Base-by-base conservation (phyloP, 306 rosid species). In the Medicago lupulina region DNA sequence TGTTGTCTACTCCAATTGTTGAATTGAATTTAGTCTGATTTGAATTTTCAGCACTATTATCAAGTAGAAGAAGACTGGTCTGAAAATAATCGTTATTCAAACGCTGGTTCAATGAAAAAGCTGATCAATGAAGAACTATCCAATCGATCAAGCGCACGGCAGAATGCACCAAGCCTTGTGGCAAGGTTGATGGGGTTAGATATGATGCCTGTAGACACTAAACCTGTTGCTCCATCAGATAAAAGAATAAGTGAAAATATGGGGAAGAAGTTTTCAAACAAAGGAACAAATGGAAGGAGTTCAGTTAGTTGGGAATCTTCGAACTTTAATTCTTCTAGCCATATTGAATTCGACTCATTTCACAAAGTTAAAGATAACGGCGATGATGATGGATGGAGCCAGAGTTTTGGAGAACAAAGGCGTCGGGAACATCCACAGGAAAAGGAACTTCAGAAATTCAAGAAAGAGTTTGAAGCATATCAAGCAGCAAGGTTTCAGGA, bases 131-230 rank as follows among this genome's bases (percentile, higher is more conserved):
- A 86, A 79, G 99, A 96, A 83, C 84, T 90, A 54, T 89, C 96
- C 62, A 86, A 85, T 64, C 80, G 59, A 72, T 67, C 97, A 54
- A 89, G 80, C 54, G 61, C 86, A 59, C 89, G 82, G 72, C 86
- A 82, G 59, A 87, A 85, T 83, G 89, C 87, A 25, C 98, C 98
- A 62, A 96, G 88, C 84, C 83, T 96, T 79, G 99, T 96, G 77
- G 99, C 99, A 50, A 89, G 98, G 80, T 90, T 96, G 84, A 96
- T 96, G 99, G 99, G 99, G 54, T 81, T 96, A 85, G 99, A 92
- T 78, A 76, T 64, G 80, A 72, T 86, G 84, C 90, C 97, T 41
- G 70, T 34, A 51, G 93, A 86, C 54, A 74, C 83, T 54, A 92
- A 86, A 74, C 67, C 84, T 68, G 82, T 69, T 64, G 79, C 73